A percentile compares a stretch with the other conserved stretches of the same genome.
phyloP scores from a whole-genome alignment of 352 stramenopile genomes.

The Globisporangium splendens region DNA sequence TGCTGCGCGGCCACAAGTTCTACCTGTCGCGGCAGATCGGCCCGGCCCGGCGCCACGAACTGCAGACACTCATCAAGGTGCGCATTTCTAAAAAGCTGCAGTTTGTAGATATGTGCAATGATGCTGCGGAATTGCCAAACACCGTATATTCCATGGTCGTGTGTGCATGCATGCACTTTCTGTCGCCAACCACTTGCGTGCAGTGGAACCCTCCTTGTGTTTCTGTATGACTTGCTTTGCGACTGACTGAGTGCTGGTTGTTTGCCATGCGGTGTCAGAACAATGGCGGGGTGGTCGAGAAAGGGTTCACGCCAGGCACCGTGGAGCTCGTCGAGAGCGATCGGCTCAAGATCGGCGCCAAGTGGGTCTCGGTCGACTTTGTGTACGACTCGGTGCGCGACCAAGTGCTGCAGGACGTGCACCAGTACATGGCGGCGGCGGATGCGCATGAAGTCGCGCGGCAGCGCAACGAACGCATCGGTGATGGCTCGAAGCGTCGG shows the following conservation, averaged over 20 bases:
- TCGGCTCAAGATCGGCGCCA: conserved; percentile 17
- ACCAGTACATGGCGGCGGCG: conserved; percentile 29
- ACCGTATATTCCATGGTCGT: no score
- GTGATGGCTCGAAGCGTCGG: conserved; percentile 5
- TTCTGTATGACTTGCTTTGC: no score
- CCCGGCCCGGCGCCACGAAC: not conserved
- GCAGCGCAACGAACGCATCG: not conserved
- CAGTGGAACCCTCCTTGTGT: no score
- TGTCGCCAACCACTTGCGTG: no score
- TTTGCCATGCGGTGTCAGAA: conserved; percentile 2
- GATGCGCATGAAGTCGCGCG: not conserved
- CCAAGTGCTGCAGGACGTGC: conserved; percentile 24
- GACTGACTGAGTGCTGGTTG: no score
- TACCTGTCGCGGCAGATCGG: conserved; percentile 8
- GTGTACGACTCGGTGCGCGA: conserved; percentile 42
- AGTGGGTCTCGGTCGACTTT: conserved; percentile 47
- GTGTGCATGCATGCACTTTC: not conserved
- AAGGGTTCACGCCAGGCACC: not conserved
- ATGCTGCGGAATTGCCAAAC: no score
- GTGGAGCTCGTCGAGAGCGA: conserved; percentile 43
- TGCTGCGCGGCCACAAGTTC: conserved; percentile 10
- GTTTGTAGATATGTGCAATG: not conserved
- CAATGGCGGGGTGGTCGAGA: conserved; percentile 32
- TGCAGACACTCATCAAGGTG: conserved; percentile 13
- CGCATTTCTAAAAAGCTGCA: not conserved